A percentile compares a stretch with the other conserved stretches of the same genome.
Conservation (phyloP, 2,329 filamentous ascomycete genomes). For the Sporothrix humicola region DNA sequence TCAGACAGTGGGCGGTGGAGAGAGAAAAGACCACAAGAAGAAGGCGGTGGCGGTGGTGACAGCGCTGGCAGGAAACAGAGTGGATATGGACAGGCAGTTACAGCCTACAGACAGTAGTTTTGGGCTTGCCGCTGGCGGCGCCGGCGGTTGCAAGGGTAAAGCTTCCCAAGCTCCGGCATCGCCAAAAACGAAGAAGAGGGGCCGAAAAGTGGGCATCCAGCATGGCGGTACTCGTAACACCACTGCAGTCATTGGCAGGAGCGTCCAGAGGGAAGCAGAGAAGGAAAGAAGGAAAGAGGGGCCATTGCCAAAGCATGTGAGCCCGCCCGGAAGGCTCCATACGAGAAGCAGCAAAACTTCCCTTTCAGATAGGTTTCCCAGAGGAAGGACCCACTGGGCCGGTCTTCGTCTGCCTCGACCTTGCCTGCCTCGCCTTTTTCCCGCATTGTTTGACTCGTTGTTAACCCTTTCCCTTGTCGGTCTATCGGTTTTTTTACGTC, state of each 20-base stretch:
- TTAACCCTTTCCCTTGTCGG: constrained; percentile 13
- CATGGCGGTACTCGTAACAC: not conserved
- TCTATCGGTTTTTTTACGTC: not conserved
- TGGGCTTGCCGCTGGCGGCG: constrained; percentile 11
- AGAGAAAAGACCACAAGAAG: not conserved
- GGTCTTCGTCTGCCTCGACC: constrained; percentile 15
- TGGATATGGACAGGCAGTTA: not conserved
- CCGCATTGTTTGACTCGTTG: not conserved
- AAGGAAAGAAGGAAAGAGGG: not conserved
- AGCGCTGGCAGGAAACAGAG: not conserved
- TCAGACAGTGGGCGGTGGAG: not conserved
- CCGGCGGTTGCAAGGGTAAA: constrained; percentile 1
- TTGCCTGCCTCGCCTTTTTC: constrained; percentile 8
- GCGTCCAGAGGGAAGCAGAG: not conserved
- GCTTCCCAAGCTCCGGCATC: constrained; percentile 28
- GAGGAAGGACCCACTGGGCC: not conserved
- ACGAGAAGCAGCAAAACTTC: constrained; percentile 16
- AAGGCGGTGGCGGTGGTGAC: constrained; percentile 18
- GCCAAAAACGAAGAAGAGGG: not conserved
- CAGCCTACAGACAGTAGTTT: not conserved
- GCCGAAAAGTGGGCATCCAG: not conserved
- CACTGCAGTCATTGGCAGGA: not conserved
- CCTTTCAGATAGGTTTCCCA: constrained; percentile 22
- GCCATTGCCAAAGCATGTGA: constrained; percentile 14
- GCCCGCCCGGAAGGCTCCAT: constrained; percentile 23